Evolutionary conservation across 371 early-diverging fungal genomes (phyloP).

Genomic region (Mortierella sp.): DNA sequence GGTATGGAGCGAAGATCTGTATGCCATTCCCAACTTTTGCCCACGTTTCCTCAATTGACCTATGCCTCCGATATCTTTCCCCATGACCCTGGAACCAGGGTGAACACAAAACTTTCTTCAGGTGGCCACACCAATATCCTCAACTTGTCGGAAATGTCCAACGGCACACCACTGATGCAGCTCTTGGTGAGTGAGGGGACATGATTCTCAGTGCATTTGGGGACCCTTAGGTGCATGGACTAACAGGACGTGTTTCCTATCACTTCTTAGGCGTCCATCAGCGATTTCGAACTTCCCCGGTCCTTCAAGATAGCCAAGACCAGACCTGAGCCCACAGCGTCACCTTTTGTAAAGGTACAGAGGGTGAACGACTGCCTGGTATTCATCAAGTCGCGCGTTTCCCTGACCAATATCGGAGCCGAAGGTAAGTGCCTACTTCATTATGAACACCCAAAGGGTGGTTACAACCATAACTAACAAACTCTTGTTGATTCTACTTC

Average conservation of each 20-base stretch:
- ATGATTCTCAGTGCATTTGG: background rate
- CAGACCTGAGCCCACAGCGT: too few species aligned
- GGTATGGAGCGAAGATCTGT: slow-evolving; percentile 54
- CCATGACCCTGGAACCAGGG: slow-evolving; percentile 65
- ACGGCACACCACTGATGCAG: slow-evolving; percentile 88
- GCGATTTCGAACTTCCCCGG: slow-evolving; percentile 76
- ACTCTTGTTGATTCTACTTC: background rate
- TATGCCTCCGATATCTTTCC: background rate
- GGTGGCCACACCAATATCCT: slow-evolving; percentile 73
- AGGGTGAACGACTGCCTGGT: slow-evolving; percentile 95
- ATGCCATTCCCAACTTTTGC: background rate
- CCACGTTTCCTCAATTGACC: background rate
- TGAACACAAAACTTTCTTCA: slow-evolving; percentile 88
- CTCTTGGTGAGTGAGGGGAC: slow-evolving; percentile 63
- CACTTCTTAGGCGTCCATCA: slow-evolving; percentile 79
- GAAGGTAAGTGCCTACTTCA: slow-evolving; percentile 61
- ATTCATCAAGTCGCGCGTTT: slow-evolving; percentile 88
- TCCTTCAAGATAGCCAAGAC: slow-evolving; percentile 88
- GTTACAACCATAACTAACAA: too few species aligned
- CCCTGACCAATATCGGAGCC: slow-evolving; percentile 94
- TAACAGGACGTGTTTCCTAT: too few species aligned
- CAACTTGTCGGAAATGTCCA: slow-evolving; percentile 74
- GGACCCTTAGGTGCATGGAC: background rate
- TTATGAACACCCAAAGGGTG: too few species aligned
- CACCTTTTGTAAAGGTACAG: slow-evolving; percentile 96